phyloP scores from a whole-genome alignment of 106 monocot species.

The Platanthera zijinensis region DNA sequence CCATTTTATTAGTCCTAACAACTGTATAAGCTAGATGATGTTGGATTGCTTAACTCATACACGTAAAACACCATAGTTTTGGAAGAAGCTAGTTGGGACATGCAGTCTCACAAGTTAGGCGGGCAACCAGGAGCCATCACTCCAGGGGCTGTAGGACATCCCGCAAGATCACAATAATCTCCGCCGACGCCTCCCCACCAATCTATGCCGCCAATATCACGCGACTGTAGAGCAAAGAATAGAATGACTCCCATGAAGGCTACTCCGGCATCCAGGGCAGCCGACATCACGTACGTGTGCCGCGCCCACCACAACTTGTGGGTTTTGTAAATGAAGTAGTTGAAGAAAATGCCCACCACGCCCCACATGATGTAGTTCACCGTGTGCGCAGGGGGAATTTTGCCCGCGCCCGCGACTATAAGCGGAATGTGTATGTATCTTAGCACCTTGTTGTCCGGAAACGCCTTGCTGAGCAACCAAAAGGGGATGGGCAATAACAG shows the following conservation, averaged over 20 bases:
- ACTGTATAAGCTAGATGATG: too few relatives aligned
- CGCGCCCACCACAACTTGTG: slow-evolving; percentile 68
- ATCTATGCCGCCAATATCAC: slow-evolving; percentile 12
- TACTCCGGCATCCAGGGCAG: slow-evolving; percentile 62
- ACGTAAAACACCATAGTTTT: too few relatives aligned
- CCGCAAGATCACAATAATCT: slow-evolving; percentile 42
- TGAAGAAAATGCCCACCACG: slow-evolving; percentile 47
- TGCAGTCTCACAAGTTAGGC: too few relatives aligned
- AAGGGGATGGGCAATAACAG: slow-evolving; percentile 47
- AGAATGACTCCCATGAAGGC: slow-evolving; percentile 78
- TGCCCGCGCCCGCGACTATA: slow-evolving; percentile 37
- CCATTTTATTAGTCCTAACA: too few relatives aligned
- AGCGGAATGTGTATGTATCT: slow-evolving; percentile 64
- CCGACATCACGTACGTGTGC: slow-evolving; percentile 75
- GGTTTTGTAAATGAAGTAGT: slow-evolving; percentile 45
- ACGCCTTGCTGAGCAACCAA: slow-evolving; percentile 41
- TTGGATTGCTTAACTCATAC: too few relatives aligned
- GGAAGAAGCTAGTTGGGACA: too few relatives aligned
- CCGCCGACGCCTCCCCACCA: slow-evolving; percentile 52
- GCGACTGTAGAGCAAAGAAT: slow-evolving; percentile 46
- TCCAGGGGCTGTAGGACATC: slow-evolving; percentile 50
- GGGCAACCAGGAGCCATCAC: slow-evolving; percentile 38
- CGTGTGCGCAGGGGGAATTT: slow-evolving; percentile 50
- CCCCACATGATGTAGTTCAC: slow-evolving; percentile 69
- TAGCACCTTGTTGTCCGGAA: slow-evolving; percentile 54